phyloP scores from a whole-genome alignment of 2,329 filamentous ascomycete genomes.

The Xylaria digitata region DNA sequence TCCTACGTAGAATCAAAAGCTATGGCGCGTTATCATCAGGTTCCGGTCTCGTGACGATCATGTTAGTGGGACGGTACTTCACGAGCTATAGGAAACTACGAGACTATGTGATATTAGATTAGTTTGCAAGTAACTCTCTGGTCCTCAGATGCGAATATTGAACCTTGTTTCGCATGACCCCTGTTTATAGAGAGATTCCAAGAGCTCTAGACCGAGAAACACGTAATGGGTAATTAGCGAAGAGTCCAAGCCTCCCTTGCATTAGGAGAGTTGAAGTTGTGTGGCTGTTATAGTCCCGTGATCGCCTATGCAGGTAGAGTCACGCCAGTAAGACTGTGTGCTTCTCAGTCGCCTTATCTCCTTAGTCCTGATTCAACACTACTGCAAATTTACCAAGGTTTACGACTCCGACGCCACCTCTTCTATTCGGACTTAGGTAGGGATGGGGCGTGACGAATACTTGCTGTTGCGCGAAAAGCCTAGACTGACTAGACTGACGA shows the following conservation, averaged over 20 bases:
- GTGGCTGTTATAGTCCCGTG: background rate
- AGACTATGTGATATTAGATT: background rate
- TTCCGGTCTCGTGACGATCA: background rate
- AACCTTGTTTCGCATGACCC: background rate
- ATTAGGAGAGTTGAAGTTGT: background rate
- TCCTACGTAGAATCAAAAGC: no score
- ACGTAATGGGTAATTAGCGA: no score
- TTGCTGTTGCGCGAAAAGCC: no score
- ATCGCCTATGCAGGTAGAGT: constrained; percentile 1
- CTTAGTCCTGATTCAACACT: background rate
- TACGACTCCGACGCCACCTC: background rate
- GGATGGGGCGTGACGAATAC: no score
- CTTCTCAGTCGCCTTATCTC: background rate
- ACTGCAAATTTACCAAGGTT: background rate
- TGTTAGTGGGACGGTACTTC: constrained; percentile 1
- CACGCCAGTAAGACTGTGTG: background rate
- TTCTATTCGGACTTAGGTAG: no score
- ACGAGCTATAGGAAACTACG: background rate
- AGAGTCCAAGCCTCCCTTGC: background rate
- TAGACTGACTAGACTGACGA: no score
- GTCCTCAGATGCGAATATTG: background rate
- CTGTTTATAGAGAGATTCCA: background rate
- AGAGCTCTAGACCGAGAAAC: no score
- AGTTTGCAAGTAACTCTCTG: background rate
- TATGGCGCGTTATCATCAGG: background rate